Base-by-base conservation (phyloP, 805 yeast genomes). In the Cyberlindnera meyerae region DNA sequence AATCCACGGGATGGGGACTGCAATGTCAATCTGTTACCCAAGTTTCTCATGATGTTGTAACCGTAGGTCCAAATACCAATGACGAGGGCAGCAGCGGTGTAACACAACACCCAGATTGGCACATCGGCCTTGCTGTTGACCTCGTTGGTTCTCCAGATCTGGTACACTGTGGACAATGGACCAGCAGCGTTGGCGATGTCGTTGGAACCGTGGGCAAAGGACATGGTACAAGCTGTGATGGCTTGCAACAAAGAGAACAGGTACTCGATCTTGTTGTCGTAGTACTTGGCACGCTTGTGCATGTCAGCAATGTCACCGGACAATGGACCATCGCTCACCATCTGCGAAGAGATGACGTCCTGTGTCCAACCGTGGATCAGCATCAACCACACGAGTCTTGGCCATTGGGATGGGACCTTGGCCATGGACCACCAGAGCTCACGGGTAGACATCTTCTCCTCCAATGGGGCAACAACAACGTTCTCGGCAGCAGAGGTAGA, bases 1-100 rank as follows among this genome's bases (percentile, higher is more conserved):
- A 80, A 82, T 11, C 90, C 90, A 61, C 90, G 69, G 4, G 87
- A 69, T 32, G 90, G 90, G 0, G 88, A 79, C 64, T 80, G 87
- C 49, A 79, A 66, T 37, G 82, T 82, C 60, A 82, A 61, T 57
- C 77, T 78, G 65, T 82, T 82, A 53, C 90, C 90, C 60, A 82
- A 69, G 55, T 74, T 74, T 39, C 71, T 58, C 80, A 82, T 81
- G 47, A 82, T 74, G 51, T 71, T 69, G 65, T 82, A 82, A 45
- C 88, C 89, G 45, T 62, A 79, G 18, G 75, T 76, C 86, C 86
- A 80, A 41, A 68, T 55, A 37, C 90, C 90, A 48, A 82, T 54
- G 21, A 74, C 83, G 42, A 82, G 65, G 11, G 84, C 73, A 37
- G 64, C 77, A 43, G 81, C 90, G 30, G 86, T 75, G 55, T 69